Base-by-base conservation (phyloP, 148 eudicot genomes). In the Vaccinium darrowii region DNA sequence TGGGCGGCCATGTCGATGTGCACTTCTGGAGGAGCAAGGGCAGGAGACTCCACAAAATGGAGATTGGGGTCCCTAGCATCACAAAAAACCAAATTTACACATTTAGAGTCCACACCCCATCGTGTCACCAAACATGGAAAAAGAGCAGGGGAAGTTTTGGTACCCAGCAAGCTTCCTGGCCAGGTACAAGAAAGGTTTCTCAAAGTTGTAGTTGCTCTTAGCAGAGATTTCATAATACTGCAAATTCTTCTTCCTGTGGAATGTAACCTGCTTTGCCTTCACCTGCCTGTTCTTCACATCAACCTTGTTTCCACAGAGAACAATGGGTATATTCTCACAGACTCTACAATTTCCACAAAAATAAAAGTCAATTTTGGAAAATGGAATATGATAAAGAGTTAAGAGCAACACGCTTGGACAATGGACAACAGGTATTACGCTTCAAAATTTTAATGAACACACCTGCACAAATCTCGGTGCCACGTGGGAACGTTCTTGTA, bases 221-320 rank as follows among this genome's bases (percentile, higher is more conserved):
- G 84, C 84, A 51, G 84, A 82, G 36, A 82, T 72, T 74, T 84
- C 85, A 54, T 84, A 84, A 12, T 84, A 84, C 75, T 84, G 85
- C 81, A 84, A 23, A 47, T 84, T 84, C 65, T 84, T 84, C 81
- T 84, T 84, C 85, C 81, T 84, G 85, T 84, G 85, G 85, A 84
- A 84, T n/a, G 85, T 84, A 49, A 84, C 85, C 73, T 84, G 85
- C 81, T 84, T 84, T 84, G 81, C 85, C 80, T 74, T 83, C 9
- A 83, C 85, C 85, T 83, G 85, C 80, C 85, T 83, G 71, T 83
- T 83, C 85, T 74, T 83, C 85, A 83, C 85, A 75, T 83, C 85
- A 75, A 83, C 85, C 71, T 83, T 83, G 79, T 83, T 83, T 58
- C 85, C 85, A 39, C 85, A 75, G 9, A 74, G 85, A n/a, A 83